Evolutionary conservation across 805 yeast genomes (phyloP), one percentile per base, ranked within the genome.

Genomic region (Ascoidea rubescens): DNA sequence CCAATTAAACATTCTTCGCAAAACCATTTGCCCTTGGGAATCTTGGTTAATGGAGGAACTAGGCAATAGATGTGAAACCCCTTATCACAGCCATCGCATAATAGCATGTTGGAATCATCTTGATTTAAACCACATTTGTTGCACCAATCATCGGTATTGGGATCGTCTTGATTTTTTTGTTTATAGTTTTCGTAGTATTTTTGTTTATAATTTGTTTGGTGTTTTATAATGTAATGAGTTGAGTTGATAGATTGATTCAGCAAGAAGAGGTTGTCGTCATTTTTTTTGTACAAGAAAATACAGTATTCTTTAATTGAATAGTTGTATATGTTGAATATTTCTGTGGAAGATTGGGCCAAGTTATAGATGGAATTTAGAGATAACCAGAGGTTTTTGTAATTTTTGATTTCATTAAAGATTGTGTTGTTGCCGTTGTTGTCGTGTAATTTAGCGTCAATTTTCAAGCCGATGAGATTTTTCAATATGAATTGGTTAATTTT

Each of bases 1-100:
- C 96, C 96, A 12, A 84, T 71, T n/a, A 90, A 69, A 65, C 98
- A 90, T 53, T 75, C 76, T 50, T 83, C 84, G 64, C 98, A 90
- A 61, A 74, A 82, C 96, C 96, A 90, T 16, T 71, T 75, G 8
- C 77, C 77, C 31, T 70, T 62, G 0, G 90, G 89, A 1, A 82
- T 67, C 2, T 60, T 59, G 0, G 65, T 61, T 30, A 84, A 57
- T 1, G 80, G 80, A 2, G 84, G 84, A 12, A 65, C 66, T n/a
- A 88, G 67, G 61, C 96, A 88, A 45, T 68, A 66, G 66, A 72
- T 70, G 64, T 90, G 96, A 64, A 69, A 87, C 1, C 78, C 74
- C 50, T 73, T 74, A 54, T 83, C 79, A 61, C 96, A 90, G 45
- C 84, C 84, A 58, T 82, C 86, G 64, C 96, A 90, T 5, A 78